Conservation (phyloP, 164 flowering plant species). For the Aristolochia fimbriata region DNA sequence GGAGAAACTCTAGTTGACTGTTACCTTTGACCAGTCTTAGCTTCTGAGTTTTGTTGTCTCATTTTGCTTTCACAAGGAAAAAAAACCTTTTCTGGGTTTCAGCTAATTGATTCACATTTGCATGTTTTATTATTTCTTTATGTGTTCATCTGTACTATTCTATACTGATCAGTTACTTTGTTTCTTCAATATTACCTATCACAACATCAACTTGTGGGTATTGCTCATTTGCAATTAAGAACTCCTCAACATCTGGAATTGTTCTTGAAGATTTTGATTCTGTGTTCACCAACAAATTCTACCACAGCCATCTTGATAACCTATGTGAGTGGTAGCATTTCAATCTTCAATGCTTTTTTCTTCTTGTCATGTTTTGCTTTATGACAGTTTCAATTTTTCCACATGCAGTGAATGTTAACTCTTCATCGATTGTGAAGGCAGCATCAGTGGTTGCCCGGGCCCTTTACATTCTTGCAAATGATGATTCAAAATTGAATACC, state of each 20-base stretch:
- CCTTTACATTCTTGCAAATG: slow-evolving; percentile 68
- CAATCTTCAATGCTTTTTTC: background rate
- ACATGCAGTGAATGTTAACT: slow-evolving; percentile 66
- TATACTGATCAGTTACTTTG: background rate
- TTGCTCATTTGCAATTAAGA: slow-evolving; percentile 8
- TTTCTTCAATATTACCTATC: background rate
- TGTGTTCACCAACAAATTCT: slow-evolving; percentile 63
- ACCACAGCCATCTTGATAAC: slow-evolving; percentile 82
- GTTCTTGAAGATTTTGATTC: slow-evolving; percentile 82
- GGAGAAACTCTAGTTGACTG: no score
- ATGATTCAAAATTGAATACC: slow-evolving; percentile 22
- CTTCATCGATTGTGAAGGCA: slow-evolving; percentile 66
- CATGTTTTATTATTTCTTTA: background rate
- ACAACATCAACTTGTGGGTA: background rate
- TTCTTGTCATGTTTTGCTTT: background rate
- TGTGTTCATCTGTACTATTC: background rate
- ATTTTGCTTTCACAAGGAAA: no score
- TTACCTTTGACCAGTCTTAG: no score
- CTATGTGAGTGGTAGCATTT: slow-evolving; percentile 34
- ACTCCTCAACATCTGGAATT: slow-evolving; percentile 55
- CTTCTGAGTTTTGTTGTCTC: no score
- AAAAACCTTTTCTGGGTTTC: no score
- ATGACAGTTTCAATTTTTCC: background rate
- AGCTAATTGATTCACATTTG: background rate
- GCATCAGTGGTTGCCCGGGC: slow-evolving; percentile 84